Conservation (phyloP, 345 rosid genomes). For the Linum tenue region DNA sequence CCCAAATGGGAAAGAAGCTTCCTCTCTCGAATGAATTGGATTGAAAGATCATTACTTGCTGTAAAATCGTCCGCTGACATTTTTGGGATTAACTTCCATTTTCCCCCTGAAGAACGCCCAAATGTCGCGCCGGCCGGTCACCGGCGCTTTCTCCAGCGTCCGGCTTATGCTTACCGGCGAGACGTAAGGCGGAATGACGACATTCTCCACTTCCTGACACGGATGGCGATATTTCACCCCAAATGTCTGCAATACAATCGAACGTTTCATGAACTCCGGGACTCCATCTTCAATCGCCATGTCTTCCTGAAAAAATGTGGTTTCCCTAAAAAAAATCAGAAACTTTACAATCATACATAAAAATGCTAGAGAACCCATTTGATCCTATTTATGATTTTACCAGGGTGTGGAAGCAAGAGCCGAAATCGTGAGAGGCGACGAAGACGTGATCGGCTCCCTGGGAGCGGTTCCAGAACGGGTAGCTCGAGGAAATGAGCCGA, state of each 20-base stretch:
- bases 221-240: slow-evolving; percentile 79
- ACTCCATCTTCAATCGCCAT: slow-evolving; percentile 70
- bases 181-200: slow-evolving; percentile 92
- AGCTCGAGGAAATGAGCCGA: slow-evolving; percentile 34
- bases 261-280: slow-evolving; percentile 73
- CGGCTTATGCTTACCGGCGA: slow-evolving; percentile 45
- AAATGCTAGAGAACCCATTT: not conserved
- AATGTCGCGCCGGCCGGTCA: slow-evolving; percentile 52
- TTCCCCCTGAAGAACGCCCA: slow-evolving; percentile 88
- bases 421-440: slow-evolving; percentile 90
- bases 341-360: not conserved
- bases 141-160: slow-evolving; percentile 36
- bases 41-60: slow-evolving; percentile 54
- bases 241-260: slow-evolving; percentile 81
- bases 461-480: slow-evolving; percentile 83
- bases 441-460: slow-evolving; percentile 78
- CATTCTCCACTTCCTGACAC: slow-evolving; percentile 72
- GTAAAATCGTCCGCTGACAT: slow-evolving; percentile 79
- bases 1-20: not conserved
- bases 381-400: slow-evolving; percentile 21
- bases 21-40: slow-evolving; percentile 3
- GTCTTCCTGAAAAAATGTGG: slow-evolving; percentile 42
- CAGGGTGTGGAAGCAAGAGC: slow-evolving; percentile 90
- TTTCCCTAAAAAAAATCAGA: not conserved
- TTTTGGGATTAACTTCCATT: slow-evolving; percentile 95